Conservation (phyloP, 495 filamentous ascomycete genomes). For the Margaritispora aquatica region DNA sequence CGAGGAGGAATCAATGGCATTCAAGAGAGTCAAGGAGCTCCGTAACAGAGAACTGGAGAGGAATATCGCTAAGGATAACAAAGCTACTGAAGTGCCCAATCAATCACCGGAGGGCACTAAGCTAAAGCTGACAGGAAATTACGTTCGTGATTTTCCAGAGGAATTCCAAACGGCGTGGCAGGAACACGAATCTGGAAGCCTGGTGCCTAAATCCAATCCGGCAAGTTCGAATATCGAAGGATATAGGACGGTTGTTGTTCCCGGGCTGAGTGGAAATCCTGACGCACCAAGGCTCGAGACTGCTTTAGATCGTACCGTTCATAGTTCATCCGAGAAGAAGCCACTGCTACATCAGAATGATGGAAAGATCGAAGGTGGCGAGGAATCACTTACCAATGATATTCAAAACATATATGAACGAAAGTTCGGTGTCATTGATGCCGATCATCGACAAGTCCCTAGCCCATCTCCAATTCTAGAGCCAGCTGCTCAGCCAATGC, state of each 20-base stretch:
- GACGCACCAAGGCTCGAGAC: conserved; percentile 27
- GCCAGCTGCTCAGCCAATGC: too few species aligned
- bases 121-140: conserved; percentile 38
- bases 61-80: conserved; percentile 8
- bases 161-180: conserved; percentile 36
- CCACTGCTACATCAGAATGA: not conserved
- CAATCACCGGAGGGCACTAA: not conserved
- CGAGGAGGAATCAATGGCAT: conserved; percentile 18
- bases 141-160: conserved; percentile 39
- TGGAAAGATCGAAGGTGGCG: conserved; percentile 2
- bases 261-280: too few species aligned
- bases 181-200: not conserved
- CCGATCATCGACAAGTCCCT: conserved; percentile 10
- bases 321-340: not conserved
- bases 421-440: conserved; percentile 37
- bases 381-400: conserved; percentile 32
- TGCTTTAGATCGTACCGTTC: conserved; percentile 27
- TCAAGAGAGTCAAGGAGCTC: conserved; percentile 5
- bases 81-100: not conserved
- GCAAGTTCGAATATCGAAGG: conserved; percentile 7
- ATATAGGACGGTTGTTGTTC: too few species aligned
- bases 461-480: not conserved
- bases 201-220: conserved; percentile 5
- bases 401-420: conserved; percentile 41
- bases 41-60: conserved; percentile 2